Evolutionary conservation across 1,139 yeast species (phyloP).

Genomic region (Hanseniaspora gamundiae): DNA sequence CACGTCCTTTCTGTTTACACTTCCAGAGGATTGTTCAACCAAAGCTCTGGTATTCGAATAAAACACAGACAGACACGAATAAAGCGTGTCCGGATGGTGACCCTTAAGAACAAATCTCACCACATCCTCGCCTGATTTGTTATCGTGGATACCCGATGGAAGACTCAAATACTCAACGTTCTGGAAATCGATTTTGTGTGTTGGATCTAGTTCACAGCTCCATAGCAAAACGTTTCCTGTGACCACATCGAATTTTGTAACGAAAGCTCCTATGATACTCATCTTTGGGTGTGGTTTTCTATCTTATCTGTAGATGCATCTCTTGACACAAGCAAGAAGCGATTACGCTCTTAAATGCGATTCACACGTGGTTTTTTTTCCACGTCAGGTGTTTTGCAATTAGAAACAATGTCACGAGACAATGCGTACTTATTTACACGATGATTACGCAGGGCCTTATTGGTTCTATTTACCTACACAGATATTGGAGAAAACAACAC

Average conservation of each 20-base stretch:
- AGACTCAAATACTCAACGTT: slow-evolving; percentile 62
- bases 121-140: slow-evolving; percentile 33
- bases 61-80: slow-evolving; percentile 39
- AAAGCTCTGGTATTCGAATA: slow-evolving; percentile 29
- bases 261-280: slow-evolving; percentile 10
- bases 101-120: slow-evolving; percentile 36
- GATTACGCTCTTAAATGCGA: too few relatives aligned
- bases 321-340: too few relatives aligned
- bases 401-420: too few relatives aligned
- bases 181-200: slow-evolving; percentile 14
- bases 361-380: too few relatives aligned
- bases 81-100: slow-evolving; percentile 18
- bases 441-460: too few relatives aligned
- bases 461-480: slow-evolving; percentile 90
- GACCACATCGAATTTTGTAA: slow-evolving; percentile 23
- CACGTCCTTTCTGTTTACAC: slow-evolving; percentile 38
- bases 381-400: too few relatives aligned
- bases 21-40: slow-evolving; percentile 10
- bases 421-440: too few relatives aligned
- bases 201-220: slow-evolving; percentile 14
- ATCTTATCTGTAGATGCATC: neutral
- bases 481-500: slow-evolving; percentile 80
- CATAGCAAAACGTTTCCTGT: slow-evolving; percentile 22
- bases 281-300: neutral
- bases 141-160: slow-evolving; percentile 78